A percentile compares a stretch with the other conserved stretches of the same genome.
These are phyloP conservation scores for Verticillium longisporum DNA, from an alignment of 2,329 filamentous ascomycete species.

Conservation along the genomic window DNA sequence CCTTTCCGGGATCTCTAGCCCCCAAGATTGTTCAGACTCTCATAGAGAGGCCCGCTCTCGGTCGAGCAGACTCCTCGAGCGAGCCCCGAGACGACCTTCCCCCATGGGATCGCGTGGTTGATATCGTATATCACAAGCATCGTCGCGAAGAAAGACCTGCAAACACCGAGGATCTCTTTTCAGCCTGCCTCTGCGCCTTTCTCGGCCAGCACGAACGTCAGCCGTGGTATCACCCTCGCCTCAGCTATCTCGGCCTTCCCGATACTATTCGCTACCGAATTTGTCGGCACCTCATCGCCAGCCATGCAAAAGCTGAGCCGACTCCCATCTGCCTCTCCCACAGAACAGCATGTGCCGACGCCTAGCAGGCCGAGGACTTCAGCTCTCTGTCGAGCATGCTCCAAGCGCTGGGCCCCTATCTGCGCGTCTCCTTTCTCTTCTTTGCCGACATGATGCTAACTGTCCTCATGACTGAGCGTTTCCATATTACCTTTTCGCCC, in stretches of 20 bases:
- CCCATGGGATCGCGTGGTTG: slow-evolving; percentile 28
- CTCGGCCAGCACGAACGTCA: slow-evolving; percentile 10
- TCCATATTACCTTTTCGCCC: slow-evolving; percentile 32
- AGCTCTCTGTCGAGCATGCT: slow-evolving; percentile 19
- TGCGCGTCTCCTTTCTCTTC: slow-evolving; percentile 25
- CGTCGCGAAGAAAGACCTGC: not conserved
- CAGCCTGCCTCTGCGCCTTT: slow-evolving; percentile 15
- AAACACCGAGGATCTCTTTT: slow-evolving; percentile 7
- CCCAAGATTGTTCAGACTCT: slow-evolving; percentile 4
- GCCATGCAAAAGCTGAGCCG: not conserved
- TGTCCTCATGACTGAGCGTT: slow-evolving; percentile 24
- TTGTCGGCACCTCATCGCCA: slow-evolving; percentile 11
- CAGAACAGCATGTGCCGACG: slow-evolving; percentile 16
- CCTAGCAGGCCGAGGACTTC: slow-evolving; percentile 28
- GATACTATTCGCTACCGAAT: slow-evolving; percentile 18
- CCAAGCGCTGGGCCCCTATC: slow-evolving; percentile 15
- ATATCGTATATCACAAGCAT: slow-evolving; percentile 24
- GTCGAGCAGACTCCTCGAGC: slow-evolving; percentile 21
- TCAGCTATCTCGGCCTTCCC: slow-evolving; percentile 18
- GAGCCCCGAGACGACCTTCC: slow-evolving; percentile 11
- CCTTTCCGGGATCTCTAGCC: slow-evolving; percentile 20
- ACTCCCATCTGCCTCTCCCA: slow-evolving; percentile 23
- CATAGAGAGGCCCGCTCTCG: slow-evolving; percentile 7
- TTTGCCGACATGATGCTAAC: slow-evolving; percentile 28
- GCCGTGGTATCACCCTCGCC: not conserved